Percentiles rank a stretch among this genome's conserved stretches.
These are phyloP conservation scores for Trypanosoma rangeli DNA, from an alignment of 208 protist species.

Conservation along the genomic window DNA sequence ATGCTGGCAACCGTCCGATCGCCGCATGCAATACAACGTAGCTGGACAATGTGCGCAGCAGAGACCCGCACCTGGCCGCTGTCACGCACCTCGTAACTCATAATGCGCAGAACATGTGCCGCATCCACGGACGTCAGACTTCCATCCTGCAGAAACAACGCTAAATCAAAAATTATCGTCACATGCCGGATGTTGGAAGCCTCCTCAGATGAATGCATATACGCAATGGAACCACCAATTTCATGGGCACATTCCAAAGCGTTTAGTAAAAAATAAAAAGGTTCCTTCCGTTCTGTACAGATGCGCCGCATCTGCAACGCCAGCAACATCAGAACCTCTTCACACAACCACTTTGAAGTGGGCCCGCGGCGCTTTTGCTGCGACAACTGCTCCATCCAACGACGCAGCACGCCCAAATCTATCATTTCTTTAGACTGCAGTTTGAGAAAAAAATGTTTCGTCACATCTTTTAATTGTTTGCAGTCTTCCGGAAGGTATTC, in stretches of 20 bases:
- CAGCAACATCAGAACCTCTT: not conserved
- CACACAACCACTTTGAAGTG: not conserved
- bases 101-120: slow-evolving; percentile 30
- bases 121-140: slow-evolving; percentile 29
- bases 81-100: slow-evolving; percentile 24
- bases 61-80: not conserved
- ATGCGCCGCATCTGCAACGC: not conserved
- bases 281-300: not conserved
- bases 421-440: not conserved
- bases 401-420: not conserved
- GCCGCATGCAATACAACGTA: slow-evolving; percentile 7
- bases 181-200: not conserved
- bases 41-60: not conserved
- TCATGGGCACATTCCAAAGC: slow-evolving; percentile 10
- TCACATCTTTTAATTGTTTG: not conserved
- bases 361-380: not conserved
- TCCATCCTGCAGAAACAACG: not conserved
- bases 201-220: slow-evolving; percentile 1
- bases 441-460: not conserved
- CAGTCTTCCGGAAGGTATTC: slow-evolving; percentile 2
- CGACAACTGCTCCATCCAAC: not conserved
- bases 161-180: slow-evolving; percentile 20
- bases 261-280: slow-evolving; percentile 2
- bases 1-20: not conserved
- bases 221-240: slow-evolving; percentile 15